Evolutionary conservation across 495 filamentous ascomycete genomes (phyloP).

Genomic region (Penicillium desertorum): DNA sequence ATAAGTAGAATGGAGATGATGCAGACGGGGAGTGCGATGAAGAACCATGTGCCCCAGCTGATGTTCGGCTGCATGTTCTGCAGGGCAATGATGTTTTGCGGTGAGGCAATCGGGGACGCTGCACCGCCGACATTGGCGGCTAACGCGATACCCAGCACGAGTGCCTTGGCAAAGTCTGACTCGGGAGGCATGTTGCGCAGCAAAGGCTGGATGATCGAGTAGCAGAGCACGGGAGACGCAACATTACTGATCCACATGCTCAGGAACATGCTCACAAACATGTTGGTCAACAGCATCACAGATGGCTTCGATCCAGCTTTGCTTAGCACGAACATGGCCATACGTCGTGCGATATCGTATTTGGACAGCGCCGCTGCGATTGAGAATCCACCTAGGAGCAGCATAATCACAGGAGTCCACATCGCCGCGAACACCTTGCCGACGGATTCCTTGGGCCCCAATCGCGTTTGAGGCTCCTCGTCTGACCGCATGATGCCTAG

Average conservation of each 20-base stretch:
- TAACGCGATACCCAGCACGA: slow-evolving; percentile 94
- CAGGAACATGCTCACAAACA: slow-evolving; percentile 96
- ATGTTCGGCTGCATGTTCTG: slow-evolving; percentile 90
- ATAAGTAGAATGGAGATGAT: slow-evolving; percentile 85
- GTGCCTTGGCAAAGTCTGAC: slow-evolving; percentile 88
- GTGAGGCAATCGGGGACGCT: slow-evolving; percentile 92
- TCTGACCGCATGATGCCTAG: slow-evolving; percentile 80
- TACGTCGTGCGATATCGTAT: slow-evolving; percentile 94
- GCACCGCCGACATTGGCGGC: slow-evolving; percentile 95
- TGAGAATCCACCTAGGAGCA: slow-evolving; percentile 93
- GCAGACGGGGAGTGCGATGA: slow-evolving; percentile 89
- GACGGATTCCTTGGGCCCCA: slow-evolving; percentile 72
- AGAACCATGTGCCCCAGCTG: slow-evolving; percentile 95
- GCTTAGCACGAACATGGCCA: slow-evolving; percentile 95
- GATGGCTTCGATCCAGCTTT: slow-evolving; percentile 89
- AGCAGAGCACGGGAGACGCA: slow-evolving; percentile 96
- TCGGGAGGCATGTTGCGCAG: slow-evolving; percentile 87
- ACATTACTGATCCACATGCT: slow-evolving; percentile 99
- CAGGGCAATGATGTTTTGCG: slow-evolving; percentile 95
- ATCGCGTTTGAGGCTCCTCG: slow-evolving; percentile 63
- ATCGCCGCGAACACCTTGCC: slow-evolving; percentile 86
- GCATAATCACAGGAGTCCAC: slow-evolving; percentile 99
- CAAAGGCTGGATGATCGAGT: slow-evolving; percentile 86
- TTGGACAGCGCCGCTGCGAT: slow-evolving; percentile 95
- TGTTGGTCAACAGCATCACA: slow-evolving; percentile 87